Evolutionary conservation across 1,284 basidiomycete genomes (phyloP), one percentile per base, ranked within the genome.

Genomic region (Cryptococcus sp.): DNA sequence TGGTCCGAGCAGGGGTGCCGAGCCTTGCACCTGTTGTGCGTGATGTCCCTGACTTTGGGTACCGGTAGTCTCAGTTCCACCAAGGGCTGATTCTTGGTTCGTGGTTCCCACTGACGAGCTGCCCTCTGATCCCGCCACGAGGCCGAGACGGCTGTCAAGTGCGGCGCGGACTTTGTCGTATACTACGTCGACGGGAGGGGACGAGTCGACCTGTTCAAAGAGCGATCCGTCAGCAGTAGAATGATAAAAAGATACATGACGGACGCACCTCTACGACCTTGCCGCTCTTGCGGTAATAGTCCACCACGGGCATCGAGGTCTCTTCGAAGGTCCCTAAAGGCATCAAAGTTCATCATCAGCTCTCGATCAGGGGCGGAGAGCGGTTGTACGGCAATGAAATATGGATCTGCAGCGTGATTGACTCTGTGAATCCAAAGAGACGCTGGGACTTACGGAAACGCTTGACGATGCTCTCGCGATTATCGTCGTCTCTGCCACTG

Each of bases 231-330:
- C 30, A 35, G 30, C 27, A 20, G 25, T 42, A 8, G 25, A 47
- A 22, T 51, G 47, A 30, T n/a, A 0, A 17, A 19, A 17, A 39
- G 3, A 16, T 1, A 30, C 20, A n/a, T 19, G 42, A 8, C 22
- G 7, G 42, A 22, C 84, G 62, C 66, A 93, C 92, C 81, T 91
- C 84, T 20, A 87, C 86, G 19, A 97, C 91, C 76, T 92, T 92
- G 71, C 81, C 82, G 59, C 83, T 75, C 60, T 82, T 78, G 54
- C 83, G 79, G 78, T 96, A 97, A 78, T 93, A 84, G 55, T 95
- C 83, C 61, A 99, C 91, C 54, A 99, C 96, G 13, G 96, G 95
- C 89, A 93, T 92, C n/a, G 90, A 93, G 49, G 93, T 90, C 50
- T 89, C 86, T 63, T 89, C 83, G 80, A 98, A 98, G 1, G 94